Evolutionary conservation across 2,329 filamentous ascomycete genomes (phyloP), one percentile per base, ranked within the genome.

Genomic region (Xylaria sp.): DNA sequence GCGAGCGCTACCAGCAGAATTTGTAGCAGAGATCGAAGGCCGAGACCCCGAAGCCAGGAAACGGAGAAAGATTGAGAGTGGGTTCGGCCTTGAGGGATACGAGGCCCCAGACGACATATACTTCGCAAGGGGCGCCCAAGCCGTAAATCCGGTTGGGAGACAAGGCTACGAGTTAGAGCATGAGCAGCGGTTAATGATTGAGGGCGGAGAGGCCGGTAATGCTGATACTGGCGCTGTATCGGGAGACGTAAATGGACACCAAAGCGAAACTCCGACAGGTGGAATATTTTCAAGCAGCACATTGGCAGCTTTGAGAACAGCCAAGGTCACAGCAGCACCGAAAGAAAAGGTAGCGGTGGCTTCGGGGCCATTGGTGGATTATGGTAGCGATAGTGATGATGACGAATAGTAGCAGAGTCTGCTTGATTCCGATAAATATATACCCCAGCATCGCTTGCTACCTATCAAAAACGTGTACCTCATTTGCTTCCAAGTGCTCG

Each of bases 31-130:
- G 80, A 89, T 99, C 48, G 95, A 99, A 75, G 95, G 95, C 15
- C 87, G 91, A 52, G 92, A 97, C 67, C 91, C 91, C 0, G 92
- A 93, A 70, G 90, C 93, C 40, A 85, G 88, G 73, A 98, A 97
- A 80, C 84, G 93, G 71, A 87, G 94, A 76, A 96, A 92, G 78
- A 87, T 97, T 25, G 92, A 97, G 75, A 93, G 92, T 51, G 89
- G 86, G 21, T 98, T 97, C 73, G 94, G 93, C 0, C 77, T 99
- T 46, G 85, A 94, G 56, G 94, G 93, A 1, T 98, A 97, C 74
- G 92, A 98, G 72, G 93, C 93, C 1, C 93, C 94, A 0, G 95
- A 99, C 73, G 90, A 95, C 65, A 88, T 99, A 25, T 96, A 96
- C 85, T 97, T 93, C 77, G 91, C 93, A 0, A 84, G 91, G 47